Evolutionary conservation across 305 asterid genomes (phyloP), one percentile per base, ranked within the genome.

Genomic region (Ruellia speciosa): DNA sequence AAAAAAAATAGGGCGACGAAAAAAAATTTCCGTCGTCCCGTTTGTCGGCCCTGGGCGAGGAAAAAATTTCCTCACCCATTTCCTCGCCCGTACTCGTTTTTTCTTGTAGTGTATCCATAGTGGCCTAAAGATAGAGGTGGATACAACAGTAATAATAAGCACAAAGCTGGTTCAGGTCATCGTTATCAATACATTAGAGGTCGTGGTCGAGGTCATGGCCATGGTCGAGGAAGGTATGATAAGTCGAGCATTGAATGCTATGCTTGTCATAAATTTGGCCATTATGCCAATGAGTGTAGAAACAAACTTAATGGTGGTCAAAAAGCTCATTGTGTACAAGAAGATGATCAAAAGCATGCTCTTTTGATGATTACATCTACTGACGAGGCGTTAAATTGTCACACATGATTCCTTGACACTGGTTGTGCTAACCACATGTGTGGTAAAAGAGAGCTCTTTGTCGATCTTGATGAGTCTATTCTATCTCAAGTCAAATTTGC

Each of bases 381-480:
- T 1, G 35, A 48, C 49, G 68, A 66, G 28, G 12, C 15, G 0
- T 37, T 31, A 47, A 47, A 20, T 54, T 62, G 58, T n/a, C 54
- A 59, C 3, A 59, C 67, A 0, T 66, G 70, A 65, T 63, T 15
- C 14, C 60, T 72, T 14, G 73, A 72, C 15, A 58, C 54, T 0
- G 63, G 73, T 0, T 62, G 70, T 15, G 54, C 57, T 2, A 66
- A 66, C 39, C 69, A 66, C 18, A 62, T 66, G 69, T 55, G 72
- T 20, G 72, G 65, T 1, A 49, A 52, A 18, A 62, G 40, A 18
- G 51, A 63, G 16, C n/a, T 66, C 3, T 62, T 71, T 49, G n/a
- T 14, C 3, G 56, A 57, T 4, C 28, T 71, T 3, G 69, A 71
- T 24, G 69, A 71, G 11, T 49, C 69, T n/a, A 6, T 56, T 12